A percentile compares a stretch with the other conserved stretches of the same genome.
phyloP scores from a whole-genome alignment of 352 stramenopile genomes.

The Pythium brassicae region DNA sequence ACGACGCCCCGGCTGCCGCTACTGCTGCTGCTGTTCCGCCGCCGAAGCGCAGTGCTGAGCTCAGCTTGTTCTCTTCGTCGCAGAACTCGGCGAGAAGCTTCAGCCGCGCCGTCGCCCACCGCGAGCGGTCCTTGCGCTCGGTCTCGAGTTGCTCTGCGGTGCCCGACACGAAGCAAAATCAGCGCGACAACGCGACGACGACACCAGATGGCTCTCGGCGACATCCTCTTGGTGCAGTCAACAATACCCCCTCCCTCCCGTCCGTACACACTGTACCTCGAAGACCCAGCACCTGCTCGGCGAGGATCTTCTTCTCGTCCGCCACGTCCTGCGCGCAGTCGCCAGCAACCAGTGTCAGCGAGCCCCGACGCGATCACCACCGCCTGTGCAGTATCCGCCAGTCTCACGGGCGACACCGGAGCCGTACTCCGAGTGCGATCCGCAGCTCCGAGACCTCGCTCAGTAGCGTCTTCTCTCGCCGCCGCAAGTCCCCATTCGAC shows the following conservation, averaged over 20 bases:
- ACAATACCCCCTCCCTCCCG: slow-evolving; percentile 7
- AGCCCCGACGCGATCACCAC: no score
- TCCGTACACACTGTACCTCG: slow-evolving; percentile 43
- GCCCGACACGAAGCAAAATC: neutral
- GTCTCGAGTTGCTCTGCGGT: slow-evolving; percentile 54
- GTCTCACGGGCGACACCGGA: neutral
- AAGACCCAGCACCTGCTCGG: slow-evolving; percentile 43
- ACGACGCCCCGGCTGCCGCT: neutral
- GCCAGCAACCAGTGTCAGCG: neutral
- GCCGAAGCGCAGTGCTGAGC: slow-evolving; percentile 19
- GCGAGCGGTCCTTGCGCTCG: slow-evolving; percentile 56
- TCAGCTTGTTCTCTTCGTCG: slow-evolving; percentile 76
- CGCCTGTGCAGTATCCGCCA: no score
- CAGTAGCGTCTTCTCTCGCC: slow-evolving; percentile 44
- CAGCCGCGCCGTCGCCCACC: slow-evolving; percentile 60
- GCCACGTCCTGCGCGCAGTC: slow-evolving; percentile 30
- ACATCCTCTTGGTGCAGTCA: neutral
- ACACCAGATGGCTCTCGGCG: neutral
- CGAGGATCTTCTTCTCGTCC: slow-evolving; percentile 49
- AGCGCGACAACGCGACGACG: no score
- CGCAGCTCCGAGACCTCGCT: slow-evolving; percentile 54
- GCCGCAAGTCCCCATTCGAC: slow-evolving; percentile 40
- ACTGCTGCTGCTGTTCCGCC: neutral
- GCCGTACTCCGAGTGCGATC: slow-evolving; percentile 37
- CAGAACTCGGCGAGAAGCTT: slow-evolving; percentile 78